phyloP scores from a whole-genome alignment of 2,329 filamentous ascomycete genomes.

The Fusarium nelsonii region DNA sequence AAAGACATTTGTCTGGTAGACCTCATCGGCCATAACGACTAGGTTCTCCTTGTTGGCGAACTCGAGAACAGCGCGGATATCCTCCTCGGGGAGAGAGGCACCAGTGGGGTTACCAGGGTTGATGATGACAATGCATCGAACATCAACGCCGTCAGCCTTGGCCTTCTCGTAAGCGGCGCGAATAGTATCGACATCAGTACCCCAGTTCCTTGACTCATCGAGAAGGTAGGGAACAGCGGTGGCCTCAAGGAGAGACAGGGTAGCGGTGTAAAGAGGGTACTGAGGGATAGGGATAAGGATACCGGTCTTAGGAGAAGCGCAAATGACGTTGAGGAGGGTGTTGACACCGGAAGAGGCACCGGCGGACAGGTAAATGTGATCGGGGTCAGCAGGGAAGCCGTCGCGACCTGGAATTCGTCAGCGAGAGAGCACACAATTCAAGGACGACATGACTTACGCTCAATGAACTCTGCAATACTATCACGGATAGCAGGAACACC shows the following conservation, averaged over 20 bases:
- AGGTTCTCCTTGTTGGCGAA: conserved; percentile 87
- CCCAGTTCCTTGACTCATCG: conserved; percentile 88
- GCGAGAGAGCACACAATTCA: not conserved
- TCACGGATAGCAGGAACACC: conserved; percentile 88
- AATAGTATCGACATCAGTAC: conserved; percentile 86
- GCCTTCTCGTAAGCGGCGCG: conserved; percentile 79
- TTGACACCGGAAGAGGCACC: conserved; percentile 96
- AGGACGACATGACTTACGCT: conserved; percentile 67
- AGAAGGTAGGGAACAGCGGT: conserved; percentile 93
- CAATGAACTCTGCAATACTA: conserved; percentile 92
- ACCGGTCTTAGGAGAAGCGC: conserved; percentile 79
- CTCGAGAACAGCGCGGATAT: conserved; percentile 87
- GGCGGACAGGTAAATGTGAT: conserved; percentile 88
- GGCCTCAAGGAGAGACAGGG: conserved; percentile 86
- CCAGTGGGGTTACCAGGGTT: conserved; percentile 99
- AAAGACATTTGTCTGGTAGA: conserved; percentile 99
- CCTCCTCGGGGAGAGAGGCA: conserved; percentile 80
- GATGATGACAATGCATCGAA: conserved; percentile 95
- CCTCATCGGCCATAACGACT: conserved; percentile 94
- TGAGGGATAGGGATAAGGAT: conserved; percentile 96
- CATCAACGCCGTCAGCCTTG: conserved; percentile 81
- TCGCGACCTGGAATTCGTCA: conserved; percentile 72
- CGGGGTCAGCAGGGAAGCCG: conserved; percentile 83
- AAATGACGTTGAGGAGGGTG: conserved; percentile 91
- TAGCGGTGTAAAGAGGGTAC: conserved; percentile 97